These are phyloP conservation scores for Prunus salicina DNA, from an alignment of 306 rosid species.

Conservation along the genomic window DNA sequence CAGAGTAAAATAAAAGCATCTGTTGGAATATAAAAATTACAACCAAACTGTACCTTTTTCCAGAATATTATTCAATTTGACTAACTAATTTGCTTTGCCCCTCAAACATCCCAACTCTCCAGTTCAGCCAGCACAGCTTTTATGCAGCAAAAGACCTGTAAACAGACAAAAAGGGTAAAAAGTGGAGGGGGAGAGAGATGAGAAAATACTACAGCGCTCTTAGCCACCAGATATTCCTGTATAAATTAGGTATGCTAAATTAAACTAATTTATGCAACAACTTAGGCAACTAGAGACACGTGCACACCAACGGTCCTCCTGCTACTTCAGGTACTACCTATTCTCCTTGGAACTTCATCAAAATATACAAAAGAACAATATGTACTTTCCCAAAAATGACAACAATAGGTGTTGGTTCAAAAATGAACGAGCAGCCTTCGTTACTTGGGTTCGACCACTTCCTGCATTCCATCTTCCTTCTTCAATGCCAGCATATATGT, in stretches of 20 bases:
- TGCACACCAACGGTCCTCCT: slow-evolving; percentile 31
- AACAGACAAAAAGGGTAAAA: slow-evolving; percentile 7
- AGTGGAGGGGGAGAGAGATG: slow-evolving; percentile 12
- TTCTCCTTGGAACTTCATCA: slow-evolving; percentile 34
- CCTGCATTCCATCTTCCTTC: slow-evolving; percentile 34
- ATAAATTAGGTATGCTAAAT: slow-evolving; percentile 35
- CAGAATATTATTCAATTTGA: slow-evolving; percentile 24
- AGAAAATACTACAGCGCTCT: slow-evolving; percentile 17
- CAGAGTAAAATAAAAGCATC: slow-evolving; percentile 14
- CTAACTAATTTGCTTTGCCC: slow-evolving; percentile 15
- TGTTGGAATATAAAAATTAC: slow-evolving; percentile 30
- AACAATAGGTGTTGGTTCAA: slow-evolving; percentile 39
- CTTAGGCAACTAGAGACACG: slow-evolving; percentile 23
- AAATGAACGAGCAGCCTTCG: slow-evolving; percentile 34
- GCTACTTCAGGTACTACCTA: slow-evolving; percentile 39
- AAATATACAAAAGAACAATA: slow-evolving; percentile 49
- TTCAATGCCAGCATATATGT: slow-evolving; percentile 27
- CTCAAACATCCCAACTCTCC: slow-evolving; percentile 29
- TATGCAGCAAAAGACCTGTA: slow-evolving; percentile 26
- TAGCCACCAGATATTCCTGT: slow-evolving; percentile 14
- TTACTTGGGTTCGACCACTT: slow-evolving; percentile 12
- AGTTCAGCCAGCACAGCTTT: slow-evolving; percentile 21
- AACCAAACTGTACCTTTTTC: slow-evolving; percentile 26
- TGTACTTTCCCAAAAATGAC: slow-evolving; percentile 51
- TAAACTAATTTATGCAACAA: slow-evolving; percentile 31